Evolutionary conservation across 2,329 filamentous ascomycete species (phyloP).

Genomic region (Monosporascus sp.): DNA sequence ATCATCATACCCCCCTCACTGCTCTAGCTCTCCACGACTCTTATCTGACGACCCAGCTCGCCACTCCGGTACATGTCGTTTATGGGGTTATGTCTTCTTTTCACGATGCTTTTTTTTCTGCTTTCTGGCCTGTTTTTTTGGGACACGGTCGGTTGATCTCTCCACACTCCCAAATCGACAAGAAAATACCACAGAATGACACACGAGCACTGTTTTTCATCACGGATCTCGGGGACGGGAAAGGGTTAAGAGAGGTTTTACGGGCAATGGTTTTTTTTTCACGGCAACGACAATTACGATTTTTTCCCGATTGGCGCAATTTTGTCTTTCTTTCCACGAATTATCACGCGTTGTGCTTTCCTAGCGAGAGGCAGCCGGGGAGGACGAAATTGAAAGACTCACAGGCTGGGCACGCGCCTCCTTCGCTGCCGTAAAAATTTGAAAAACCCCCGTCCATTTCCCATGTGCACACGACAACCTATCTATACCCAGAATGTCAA

Average conservation of each 20-base stretch:
- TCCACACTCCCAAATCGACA: not conserved
- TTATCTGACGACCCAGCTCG: not conserved
- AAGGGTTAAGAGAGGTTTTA: not conserved
- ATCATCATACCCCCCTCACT: not conserved
- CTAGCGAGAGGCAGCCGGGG: not conserved
- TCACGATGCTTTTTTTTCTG: not conserved
- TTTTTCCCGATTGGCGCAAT: not conserved
- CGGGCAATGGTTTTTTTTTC: not conserved
- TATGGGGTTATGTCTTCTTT: not conserved
- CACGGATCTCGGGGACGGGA: not conserved
- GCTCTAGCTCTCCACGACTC: not conserved
- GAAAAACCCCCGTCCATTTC: too few relatives aligned
- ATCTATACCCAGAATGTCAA: too few relatives aligned
- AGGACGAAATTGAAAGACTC: too few relatives aligned
- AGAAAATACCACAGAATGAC: not conserved
- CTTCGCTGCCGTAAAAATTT: too few relatives aligned
- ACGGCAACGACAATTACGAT: not conserved
- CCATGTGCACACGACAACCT: too few relatives aligned
- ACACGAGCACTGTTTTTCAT: not conserved
- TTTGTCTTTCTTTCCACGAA: not conserved
- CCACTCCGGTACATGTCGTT: not conserved
- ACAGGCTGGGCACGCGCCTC: too few relatives aligned
- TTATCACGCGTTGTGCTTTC: not conserved
- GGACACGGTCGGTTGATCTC: not conserved
- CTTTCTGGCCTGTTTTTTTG: not conserved